Evolutionary conservation across 2,329 filamentous ascomycete species (phyloP), one percentile per base, ranked within the genome.

Genomic region (Gliomastix tumulicola): DNA sequence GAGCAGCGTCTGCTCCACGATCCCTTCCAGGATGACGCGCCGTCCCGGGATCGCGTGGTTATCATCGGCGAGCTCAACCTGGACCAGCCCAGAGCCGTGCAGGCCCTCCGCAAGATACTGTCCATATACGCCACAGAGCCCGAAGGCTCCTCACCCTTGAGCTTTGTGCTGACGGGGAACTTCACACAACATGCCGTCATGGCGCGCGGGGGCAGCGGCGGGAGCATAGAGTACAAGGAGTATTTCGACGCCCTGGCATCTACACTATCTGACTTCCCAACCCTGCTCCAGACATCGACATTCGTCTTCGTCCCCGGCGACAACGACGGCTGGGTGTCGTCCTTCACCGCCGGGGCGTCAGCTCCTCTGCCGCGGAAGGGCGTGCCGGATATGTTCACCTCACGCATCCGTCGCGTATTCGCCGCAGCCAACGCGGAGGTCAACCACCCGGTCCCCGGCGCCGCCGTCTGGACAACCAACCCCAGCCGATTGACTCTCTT

Each of bases 181-280:
- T 97, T 98, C 49, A 73, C 75, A 15, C 67, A 71, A 37, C 68
- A 81, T 36, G 75, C 79, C 21, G 72, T 82, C 44, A 79, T 83
- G 65, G 74, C 77, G 7, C 69, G 76, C 20, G 82, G 84, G 36
- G 78, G 79, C 19, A 82, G 79, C 25, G 82, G 83, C 17, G 86
- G 87, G 25, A 90, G 86, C 58, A 89, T 97, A 48, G 88, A 94
- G 62, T 97, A 95, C 66, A 97, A 97, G 65, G 92, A 97, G 61
- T 83, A 85, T 55, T 96, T 97, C 57, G 88, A 98, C 61, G 78
- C 81, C 8, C 74, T 98, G 11, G 90, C 92, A 4, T 79, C 82
- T 3, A 74, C 87, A 2, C 71, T 98, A 6, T 72, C 85, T 7
- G 88, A 97, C 47, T 97, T 88, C 52, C 87, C 88, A 4, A 71